These are phyloP conservation scores for Daldinia loculata DNA, from an alignment of 495 filamentous ascomycete species.

Conservation along the genomic window DNA sequence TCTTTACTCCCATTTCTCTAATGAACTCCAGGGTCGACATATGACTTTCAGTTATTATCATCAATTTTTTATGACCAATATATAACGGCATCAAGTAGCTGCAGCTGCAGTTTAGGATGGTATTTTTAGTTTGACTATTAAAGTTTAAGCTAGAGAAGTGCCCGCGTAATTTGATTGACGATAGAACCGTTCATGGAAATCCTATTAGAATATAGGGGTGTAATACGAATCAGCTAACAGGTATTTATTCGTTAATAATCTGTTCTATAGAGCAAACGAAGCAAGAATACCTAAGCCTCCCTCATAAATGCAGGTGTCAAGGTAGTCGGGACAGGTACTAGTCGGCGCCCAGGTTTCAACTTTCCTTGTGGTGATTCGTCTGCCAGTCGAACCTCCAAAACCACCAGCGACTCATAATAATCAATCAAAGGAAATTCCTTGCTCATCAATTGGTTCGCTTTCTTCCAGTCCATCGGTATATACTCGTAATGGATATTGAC, in stretches of 20 bases:
- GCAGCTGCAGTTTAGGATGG: no score
- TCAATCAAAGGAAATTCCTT: background rate
- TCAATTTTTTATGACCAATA: no score
- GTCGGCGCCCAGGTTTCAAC: background rate
- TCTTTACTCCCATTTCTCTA: background rate
- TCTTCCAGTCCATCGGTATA: background rate
- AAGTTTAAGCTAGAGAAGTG: no score
- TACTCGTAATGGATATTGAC: background rate
- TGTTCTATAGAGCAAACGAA: background rate
- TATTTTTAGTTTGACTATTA: no score
- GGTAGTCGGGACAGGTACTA: background rate
- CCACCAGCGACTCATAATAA: background rate
- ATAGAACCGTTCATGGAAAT: no score
- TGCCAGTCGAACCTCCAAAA: background rate
- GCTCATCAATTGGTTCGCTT: background rate
- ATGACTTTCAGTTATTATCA: no score
- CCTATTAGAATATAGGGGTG: no score
- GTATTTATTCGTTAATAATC: background rate
- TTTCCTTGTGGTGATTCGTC: background rate
- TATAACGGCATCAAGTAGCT: no score
- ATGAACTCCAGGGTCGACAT: background rate
- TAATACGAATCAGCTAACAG: no score
- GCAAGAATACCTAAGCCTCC: background rate
- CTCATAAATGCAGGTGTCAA: background rate
- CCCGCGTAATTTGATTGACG: no score